phyloP scores from a whole-genome alignment of 345 rosid species.

The Pistacia vera region DNA sequence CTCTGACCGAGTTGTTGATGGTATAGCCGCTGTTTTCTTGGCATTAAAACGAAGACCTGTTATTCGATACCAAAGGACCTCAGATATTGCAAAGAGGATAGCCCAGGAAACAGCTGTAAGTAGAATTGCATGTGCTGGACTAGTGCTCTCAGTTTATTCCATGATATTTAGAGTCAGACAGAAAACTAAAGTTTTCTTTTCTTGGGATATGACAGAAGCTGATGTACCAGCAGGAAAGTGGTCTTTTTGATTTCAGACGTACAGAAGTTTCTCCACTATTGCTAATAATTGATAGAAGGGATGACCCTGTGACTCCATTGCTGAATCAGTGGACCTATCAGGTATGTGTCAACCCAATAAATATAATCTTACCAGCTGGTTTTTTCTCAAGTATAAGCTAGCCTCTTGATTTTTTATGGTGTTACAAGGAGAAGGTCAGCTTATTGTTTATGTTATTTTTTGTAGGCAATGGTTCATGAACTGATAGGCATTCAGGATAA shows the following conservation, averaged over 20 bases:
- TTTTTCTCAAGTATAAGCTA: constrained; percentile 15
- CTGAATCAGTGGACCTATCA: constrained; percentile 99
- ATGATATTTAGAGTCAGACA: neutral
- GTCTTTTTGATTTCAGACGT: constrained; percentile 92
- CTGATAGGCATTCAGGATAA: constrained; percentile 88
- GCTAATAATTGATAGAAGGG: constrained; percentile 90
- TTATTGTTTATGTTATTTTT: constrained; percentile 25
- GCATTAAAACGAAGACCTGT: constrained; percentile 92
- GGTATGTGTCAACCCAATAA: constrained; percentile 42
- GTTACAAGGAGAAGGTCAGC: constrained; percentile 18
- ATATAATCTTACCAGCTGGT: constrained; percentile 11
- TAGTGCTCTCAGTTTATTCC: constrained; percentile 12
- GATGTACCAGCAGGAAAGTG: constrained; percentile 99
- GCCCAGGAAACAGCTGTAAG: constrained; percentile 95
- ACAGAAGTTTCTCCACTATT: constrained; percentile 87
- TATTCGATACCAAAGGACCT: constrained; percentile 91
- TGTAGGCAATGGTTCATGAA: constrained; percentile 97
- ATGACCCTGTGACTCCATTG: constrained; percentile 94
- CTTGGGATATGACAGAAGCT: constrained; percentile 62
- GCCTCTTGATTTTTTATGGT: constrained; percentile 17
- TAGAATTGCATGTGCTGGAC: constrained; percentile 12
- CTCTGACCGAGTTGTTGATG: constrained; percentile 86
- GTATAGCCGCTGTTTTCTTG: constrained; percentile 79
- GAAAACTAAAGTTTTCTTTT: constrained; percentile 11
- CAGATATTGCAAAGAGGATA: constrained; percentile 95